A percentile compares a stretch with the other conserved stretches of the same genome.
Evolutionary conservation across 805 yeast species (phyloP).

Genomic region (Kockiozyma suomiensis): DNA sequence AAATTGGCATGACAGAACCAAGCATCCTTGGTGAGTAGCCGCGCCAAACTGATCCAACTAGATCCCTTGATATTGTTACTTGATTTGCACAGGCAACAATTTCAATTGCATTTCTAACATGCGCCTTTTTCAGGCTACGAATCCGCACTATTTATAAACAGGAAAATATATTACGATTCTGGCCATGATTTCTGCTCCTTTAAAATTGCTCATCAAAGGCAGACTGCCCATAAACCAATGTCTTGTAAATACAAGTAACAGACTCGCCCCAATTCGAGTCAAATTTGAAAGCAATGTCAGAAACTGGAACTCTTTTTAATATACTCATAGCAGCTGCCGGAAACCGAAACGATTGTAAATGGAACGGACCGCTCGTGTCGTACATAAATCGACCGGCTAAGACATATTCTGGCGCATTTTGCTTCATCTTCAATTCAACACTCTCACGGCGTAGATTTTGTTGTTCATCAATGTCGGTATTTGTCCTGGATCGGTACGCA

Average conservation of each 20-base stretch:
- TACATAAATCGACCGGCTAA: slow-evolving; percentile 34
- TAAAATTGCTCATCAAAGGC: not conserved
- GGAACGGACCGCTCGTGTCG: slow-evolving; percentile 31
- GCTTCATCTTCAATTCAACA: not conserved
- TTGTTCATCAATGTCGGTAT: not conserved
- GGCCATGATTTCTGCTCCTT: not conserved
- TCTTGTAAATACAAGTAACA: slow-evolving; percentile 42
- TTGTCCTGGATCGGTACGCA: not conserved
- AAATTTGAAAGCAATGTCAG: slow-evolving; percentile 35
- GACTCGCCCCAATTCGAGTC: slow-evolving; percentile 42
- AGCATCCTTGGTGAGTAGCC: no score
- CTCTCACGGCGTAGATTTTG: not conserved
- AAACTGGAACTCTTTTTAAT: slow-evolving; percentile 23
- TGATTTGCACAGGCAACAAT: no score
- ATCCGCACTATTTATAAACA: no score
- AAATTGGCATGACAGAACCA: no score
- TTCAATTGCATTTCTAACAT: no score
- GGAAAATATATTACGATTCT: no score
- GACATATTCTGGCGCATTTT: slow-evolving; percentile 25
- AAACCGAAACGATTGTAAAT: slow-evolving; percentile 34
- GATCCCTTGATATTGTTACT: no score
- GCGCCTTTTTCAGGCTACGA: no score
- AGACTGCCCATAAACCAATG: slow-evolving; percentile 38
- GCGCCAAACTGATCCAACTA: no score
- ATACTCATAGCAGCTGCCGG: slow-evolving; percentile 27